Evolutionary conservation across 2,329 filamentous ascomycete genomes (phyloP).

Genomic region (Fusarium globosum): DNA sequence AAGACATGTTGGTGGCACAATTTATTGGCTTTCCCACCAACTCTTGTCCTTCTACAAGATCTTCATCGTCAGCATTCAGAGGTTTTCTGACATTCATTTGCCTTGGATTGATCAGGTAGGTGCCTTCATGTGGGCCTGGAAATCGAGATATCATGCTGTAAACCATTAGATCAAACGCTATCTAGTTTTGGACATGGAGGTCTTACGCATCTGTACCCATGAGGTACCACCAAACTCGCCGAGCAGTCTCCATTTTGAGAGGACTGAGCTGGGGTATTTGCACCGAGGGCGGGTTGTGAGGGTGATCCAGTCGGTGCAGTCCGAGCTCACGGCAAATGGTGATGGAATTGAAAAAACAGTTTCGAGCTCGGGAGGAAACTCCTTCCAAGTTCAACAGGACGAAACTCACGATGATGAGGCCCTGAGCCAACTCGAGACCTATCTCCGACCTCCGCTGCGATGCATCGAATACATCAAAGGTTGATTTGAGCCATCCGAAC

Average conservation of each 20-base stretch:
- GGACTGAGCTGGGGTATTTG: slow-evolving; percentile 40
- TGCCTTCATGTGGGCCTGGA: slow-evolving; percentile 50
- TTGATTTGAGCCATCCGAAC: slow-evolving; percentile 49
- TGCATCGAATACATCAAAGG: slow-evolving; percentile 51
- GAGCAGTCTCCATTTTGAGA: slow-evolving; percentile 51
- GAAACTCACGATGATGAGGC: slow-evolving; percentile 52
- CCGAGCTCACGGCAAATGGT: slow-evolving; percentile 44
- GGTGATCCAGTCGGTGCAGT: slow-evolving; percentile 55
- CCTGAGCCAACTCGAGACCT: slow-evolving; percentile 53
- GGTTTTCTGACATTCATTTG: slow-evolving; percentile 55
- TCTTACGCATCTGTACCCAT: slow-evolving; percentile 54
- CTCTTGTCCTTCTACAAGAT: slow-evolving; percentile 47
- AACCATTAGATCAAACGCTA: slow-evolving; percentile 1
- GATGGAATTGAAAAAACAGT: slow-evolving; percentile 31
- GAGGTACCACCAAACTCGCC: slow-evolving; percentile 59
- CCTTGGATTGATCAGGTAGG: slow-evolving; percentile 51
- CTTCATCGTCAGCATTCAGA: slow-evolving; percentile 53
- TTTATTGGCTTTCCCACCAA: slow-evolving; percentile 46
- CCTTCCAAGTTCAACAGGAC: slow-evolving; percentile 52
- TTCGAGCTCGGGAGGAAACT: slow-evolving; percentile 29
- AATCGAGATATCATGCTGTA: slow-evolving; percentile 52
- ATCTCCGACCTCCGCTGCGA: slow-evolving; percentile 44
- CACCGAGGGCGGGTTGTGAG: slow-evolving; percentile 29
- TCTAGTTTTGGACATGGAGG: background rate
- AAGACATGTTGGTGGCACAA: slow-evolving; percentile 51